Evolutionary conservation across 441 rosid species (phyloP).

Genomic region (Hypseocharis bilobata): DNA sequence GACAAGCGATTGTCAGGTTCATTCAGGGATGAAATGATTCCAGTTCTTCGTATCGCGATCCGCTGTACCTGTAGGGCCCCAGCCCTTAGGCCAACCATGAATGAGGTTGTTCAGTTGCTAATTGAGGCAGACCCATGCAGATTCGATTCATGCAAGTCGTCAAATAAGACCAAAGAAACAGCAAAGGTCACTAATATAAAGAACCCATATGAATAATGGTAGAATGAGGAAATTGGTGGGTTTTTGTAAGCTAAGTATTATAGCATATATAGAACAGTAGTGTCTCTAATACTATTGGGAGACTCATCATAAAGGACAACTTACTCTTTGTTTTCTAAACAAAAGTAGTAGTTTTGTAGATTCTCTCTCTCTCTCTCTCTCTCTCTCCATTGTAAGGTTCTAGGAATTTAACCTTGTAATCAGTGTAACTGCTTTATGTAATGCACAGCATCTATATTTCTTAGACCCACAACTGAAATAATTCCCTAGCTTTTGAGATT

Average conservation of each 20-base stretch:
- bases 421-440: slow-evolving; percentile 38
- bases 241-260: slow-evolving; percentile 17
- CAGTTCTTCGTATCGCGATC: slow-evolving; percentile 62
- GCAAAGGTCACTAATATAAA: slow-evolving; percentile 36
- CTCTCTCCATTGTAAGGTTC: slow-evolving; percentile 1
- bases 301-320: slow-evolving; percentile 23
- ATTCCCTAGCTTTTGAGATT: slow-evolving; percentile 35
- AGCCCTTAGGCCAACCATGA: slow-evolving; percentile 70
- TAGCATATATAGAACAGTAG: slow-evolving; percentile 22
- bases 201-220: slow-evolving; percentile 34
- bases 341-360: slow-evolving; percentile 31
- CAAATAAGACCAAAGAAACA: slow-evolving; percentile 45
- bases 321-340: slow-evolving; percentile 3
- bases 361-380: slow-evolving; percentile 13
- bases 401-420: slow-evolving; percentile 23
- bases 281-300: slow-evolving; percentile 19
- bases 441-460: slow-evolving; percentile 37
- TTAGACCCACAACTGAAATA: slow-evolving; percentile 35
- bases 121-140: slow-evolving; percentile 56
- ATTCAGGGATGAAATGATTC: slow-evolving; percentile 59
- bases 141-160: slow-evolving; percentile 38
- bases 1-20: slow-evolving; percentile 62
- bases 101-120: slow-evolving; percentile 72
- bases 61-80: slow-evolving; percentile 60
- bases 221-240: slow-evolving; percentile 12